These are phyloP conservation scores for Scenedesmus sp. DNA, from an alignment of 163 green algal species.

Conservation along the genomic window DNA sequence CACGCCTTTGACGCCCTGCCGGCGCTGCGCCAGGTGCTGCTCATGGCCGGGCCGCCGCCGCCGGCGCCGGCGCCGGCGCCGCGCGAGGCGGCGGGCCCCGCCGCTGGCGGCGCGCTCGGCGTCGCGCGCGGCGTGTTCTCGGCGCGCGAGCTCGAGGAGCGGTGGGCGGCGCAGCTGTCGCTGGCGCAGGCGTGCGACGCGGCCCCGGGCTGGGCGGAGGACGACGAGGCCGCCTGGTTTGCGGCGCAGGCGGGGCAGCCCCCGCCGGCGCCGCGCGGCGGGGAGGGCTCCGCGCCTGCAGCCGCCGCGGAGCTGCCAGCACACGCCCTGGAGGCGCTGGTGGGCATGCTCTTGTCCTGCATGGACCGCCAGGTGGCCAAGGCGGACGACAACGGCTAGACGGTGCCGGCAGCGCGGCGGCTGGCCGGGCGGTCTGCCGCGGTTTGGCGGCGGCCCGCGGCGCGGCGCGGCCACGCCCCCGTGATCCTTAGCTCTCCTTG, in stretches of 20 bases:
- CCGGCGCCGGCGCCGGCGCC: neutral
- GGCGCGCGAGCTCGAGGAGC: slow-evolving; percentile 22
- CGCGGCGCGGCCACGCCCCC: too few species aligned
- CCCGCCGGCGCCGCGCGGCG: neutral
- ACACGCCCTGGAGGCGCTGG: slow-evolving; percentile 31
- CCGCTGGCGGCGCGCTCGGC: neutral
- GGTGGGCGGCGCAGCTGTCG: slow-evolving; percentile 16
- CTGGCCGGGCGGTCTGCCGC: too few species aligned
- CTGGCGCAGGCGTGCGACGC: neutral
- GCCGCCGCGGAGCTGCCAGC: neutral
- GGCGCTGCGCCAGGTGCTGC: slow-evolving; percentile 21
- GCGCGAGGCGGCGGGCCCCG: neutral
- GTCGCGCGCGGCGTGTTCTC: slow-evolving; percentile 22
- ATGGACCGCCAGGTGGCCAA: slow-evolving; percentile 37
- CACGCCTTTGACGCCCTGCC: slow-evolving; percentile 21
- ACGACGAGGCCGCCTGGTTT: slow-evolving; percentile 6
- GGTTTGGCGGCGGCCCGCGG: too few species aligned
- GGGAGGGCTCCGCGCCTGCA: neutral
- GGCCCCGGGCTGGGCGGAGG: neutral
- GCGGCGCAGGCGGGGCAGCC: neutral
- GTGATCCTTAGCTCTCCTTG: too few species aligned
- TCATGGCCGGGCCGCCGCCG: slow-evolving; percentile 3
- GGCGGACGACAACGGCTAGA: too few species aligned
- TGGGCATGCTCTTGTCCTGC: slow-evolving; percentile 30
- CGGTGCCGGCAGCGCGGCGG: too few species aligned